Conservation (phyloP, 495 filamentous ascomycete genomes). For the Beverwykella pulmonaria region DNA sequence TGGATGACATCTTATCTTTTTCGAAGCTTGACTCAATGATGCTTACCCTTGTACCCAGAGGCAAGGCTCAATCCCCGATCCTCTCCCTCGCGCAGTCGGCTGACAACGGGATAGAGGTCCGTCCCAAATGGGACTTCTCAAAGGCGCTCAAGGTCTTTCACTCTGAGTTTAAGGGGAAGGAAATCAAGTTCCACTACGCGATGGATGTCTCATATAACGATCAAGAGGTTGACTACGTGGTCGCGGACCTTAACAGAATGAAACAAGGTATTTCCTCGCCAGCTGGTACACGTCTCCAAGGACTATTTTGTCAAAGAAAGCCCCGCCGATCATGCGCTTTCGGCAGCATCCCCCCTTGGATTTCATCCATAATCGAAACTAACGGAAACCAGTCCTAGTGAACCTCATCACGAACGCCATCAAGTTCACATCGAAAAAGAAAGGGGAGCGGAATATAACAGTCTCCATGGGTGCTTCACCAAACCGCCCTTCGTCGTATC, state of each 20-base stretch:
- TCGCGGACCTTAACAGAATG: constrained; percentile 44
- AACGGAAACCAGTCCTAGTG: neutral
- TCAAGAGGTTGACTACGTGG: constrained; percentile 39
- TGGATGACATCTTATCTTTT: constrained; percentile 5
- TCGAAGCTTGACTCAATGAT: constrained; percentile 48
- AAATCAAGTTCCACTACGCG: constrained; percentile 39
- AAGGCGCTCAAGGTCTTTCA: constrained; percentile 44
- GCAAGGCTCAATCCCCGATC: too few species aligned
- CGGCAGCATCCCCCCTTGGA: too few species aligned
- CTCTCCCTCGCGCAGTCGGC: too few species aligned
- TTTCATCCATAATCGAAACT: too few species aligned
- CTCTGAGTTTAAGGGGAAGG: constrained; percentile 43
- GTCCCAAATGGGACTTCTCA: constrained; percentile 39
- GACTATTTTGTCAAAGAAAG: too few species aligned
- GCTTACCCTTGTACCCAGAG: constrained; percentile 42
- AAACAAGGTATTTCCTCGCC: constrained; percentile 42
- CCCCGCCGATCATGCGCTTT: too few species aligned
- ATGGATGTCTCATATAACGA: constrained; percentile 42
- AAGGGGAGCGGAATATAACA: neutral
- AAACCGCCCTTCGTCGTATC: too few species aligned
- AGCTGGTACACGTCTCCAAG: too few species aligned
- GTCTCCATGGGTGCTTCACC: too few species aligned
- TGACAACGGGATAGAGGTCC: too few species aligned
- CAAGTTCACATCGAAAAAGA: neutral
- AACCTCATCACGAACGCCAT: neutral